phyloP scores from a whole-genome alignment of 169 alveolate genomes.

The Cryptosporidium xiaoi region DNA sequence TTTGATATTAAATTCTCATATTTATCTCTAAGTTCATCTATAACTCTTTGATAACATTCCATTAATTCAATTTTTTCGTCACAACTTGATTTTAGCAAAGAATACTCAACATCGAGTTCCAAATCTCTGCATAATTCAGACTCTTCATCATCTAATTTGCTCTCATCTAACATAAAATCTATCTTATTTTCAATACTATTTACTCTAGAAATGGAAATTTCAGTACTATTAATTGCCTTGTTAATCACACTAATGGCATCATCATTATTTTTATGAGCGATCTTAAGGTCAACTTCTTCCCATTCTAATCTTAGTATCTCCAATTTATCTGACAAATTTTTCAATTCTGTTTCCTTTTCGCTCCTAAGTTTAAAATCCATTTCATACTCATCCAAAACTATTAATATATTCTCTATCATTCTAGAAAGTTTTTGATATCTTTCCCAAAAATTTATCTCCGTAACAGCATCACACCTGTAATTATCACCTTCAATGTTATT shows the following conservation, averaged over 20 bases:
- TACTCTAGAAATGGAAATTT: not conserved
- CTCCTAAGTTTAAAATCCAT: not conserved
- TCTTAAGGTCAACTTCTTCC: not conserved
- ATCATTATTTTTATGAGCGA: not conserved
- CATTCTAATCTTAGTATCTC: not conserved
- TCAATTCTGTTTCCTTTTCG: not conserved
- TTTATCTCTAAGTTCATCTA: not conserved
- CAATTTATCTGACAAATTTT: not conserved
- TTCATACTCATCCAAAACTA: not conserved
- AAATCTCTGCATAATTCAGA: not conserved
- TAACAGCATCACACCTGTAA: not conserved
- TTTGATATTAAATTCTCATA: not conserved
- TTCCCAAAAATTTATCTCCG: not conserved
- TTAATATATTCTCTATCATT: not conserved
- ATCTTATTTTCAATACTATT: not conserved
- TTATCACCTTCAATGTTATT: no score
- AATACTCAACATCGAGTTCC: constrained; percentile 9
- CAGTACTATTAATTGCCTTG: not conserved
- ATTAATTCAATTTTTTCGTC: not conserved
- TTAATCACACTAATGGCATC: not conserved
- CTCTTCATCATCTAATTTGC: not conserved
- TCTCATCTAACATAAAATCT: not conserved
- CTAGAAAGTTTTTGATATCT: not conserved
- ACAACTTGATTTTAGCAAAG: not conserved
- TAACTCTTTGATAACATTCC: not conserved